These are phyloP conservation scores for Jatropha curcas DNA, from an alignment of 345 rosid genomes.

Conservation along the genomic window DNA sequence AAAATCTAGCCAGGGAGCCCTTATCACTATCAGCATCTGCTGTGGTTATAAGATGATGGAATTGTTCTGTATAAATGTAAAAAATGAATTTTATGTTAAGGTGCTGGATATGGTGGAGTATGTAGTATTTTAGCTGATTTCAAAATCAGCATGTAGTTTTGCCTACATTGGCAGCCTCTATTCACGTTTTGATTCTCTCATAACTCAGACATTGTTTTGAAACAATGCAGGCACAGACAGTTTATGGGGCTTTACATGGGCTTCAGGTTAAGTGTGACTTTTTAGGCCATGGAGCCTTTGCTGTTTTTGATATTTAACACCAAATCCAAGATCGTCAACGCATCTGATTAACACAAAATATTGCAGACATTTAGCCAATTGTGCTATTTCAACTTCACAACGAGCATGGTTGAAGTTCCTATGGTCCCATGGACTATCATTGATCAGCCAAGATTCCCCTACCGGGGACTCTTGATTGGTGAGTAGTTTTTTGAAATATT, in stretches of 20 bases:
- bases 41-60: not conserved
- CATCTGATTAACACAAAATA: conserved; percentile 16
- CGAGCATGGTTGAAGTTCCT: conserved; percentile 43
- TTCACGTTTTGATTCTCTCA: conserved; percentile 6
- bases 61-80: not conserved
- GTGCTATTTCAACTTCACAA: conserved; percentile 50
- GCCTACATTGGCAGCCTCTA: not conserved
- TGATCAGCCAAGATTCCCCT: conserved; percentile 70
- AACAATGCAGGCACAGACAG: conserved; percentile 55
- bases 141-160: not conserved
- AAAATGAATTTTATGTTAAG: not conserved
- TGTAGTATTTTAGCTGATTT: not conserved
- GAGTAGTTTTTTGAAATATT: conserved; percentile 14
- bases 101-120: not conserved
- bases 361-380: conserved; percentile 78
- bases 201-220: conserved; percentile 15
- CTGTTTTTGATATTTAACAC: conserved; percentile 1
- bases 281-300: conserved; percentile 7
- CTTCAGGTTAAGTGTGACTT: conserved; percentile 51
- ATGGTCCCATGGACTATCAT: conserved; percentile 63
- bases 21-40: not conserved
- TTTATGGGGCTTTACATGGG: conserved; percentile 76
- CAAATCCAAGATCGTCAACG: conserved; percentile 7
- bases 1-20: not conserved
- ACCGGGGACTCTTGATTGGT: conserved; percentile 75